Percentiles rank a stretch among this genome's conserved stretches.
Conservation (phyloP, 2,329 filamentous ascomycete genomes). For the Aspergillus pseudotamarii region DNA sequence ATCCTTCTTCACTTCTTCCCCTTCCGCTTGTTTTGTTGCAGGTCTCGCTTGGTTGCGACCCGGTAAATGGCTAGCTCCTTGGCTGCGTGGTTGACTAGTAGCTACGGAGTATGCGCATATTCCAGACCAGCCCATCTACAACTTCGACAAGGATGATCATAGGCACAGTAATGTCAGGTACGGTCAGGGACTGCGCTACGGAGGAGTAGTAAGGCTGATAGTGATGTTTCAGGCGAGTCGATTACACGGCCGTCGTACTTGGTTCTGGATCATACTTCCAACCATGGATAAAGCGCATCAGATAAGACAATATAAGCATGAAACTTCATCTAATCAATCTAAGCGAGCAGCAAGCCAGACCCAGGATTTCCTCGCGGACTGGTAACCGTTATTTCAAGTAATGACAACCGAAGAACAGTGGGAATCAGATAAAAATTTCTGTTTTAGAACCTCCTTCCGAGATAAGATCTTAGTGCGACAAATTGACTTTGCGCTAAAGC, state of each 20-base stretch:
- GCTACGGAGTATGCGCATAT: not conserved
- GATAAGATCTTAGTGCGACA: slow-evolving; percentile 28
- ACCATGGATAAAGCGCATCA: not conserved
- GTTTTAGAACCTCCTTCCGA: slow-evolving; percentile 5
- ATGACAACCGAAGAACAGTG: not conserved
- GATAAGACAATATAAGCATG: not conserved
- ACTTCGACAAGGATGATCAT: not conserved
- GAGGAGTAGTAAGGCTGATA: not conserved
- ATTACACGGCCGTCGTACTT: not conserved
- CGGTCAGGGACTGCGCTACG: not conserved
- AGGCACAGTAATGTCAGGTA: not conserved
- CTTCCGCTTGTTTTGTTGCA: not conserved
- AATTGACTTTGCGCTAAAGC: slow-evolving; percentile 13
- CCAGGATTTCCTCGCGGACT: not conserved
- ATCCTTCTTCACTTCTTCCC: too few species aligned
- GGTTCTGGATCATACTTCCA: not conserved
- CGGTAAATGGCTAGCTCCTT: not conserved
- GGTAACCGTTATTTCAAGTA: not conserved
- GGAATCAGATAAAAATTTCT: not conserved
- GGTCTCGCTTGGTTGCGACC: not conserved
- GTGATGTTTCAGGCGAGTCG: not conserved
- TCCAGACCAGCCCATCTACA: not conserved
- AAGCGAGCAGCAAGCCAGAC: slow-evolving; percentile 1
- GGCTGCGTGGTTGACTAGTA: not conserved
- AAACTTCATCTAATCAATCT: slow-evolving; percentile 5